Percentiles rank a stretch among this genome's conserved stretches.
phyloP scores from a whole-genome alignment of 140 eudicot species.

The Senecio squalidus region DNA sequence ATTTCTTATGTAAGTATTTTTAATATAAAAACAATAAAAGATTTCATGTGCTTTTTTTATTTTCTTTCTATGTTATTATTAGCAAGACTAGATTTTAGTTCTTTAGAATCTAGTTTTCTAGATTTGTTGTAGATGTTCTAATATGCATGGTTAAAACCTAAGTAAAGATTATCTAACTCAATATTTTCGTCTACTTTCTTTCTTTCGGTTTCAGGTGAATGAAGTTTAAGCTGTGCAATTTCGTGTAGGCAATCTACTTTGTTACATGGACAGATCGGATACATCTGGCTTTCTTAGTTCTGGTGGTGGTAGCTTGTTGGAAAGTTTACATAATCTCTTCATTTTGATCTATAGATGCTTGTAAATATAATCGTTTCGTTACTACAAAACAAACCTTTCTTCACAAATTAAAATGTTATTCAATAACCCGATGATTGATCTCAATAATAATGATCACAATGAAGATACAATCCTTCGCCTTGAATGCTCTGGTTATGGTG shows the following conservation, averaged over 20 bases:
- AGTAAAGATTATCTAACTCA: no score
- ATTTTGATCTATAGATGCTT: constrained; percentile 34
- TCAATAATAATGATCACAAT: constrained; percentile 18
- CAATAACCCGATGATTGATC: constrained; percentile 30
- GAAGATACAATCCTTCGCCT: constrained; percentile 59
- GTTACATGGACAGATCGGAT: constrained; percentile 62
- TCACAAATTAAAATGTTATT: constrained; percentile 18
- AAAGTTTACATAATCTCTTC: constrained; percentile 27
- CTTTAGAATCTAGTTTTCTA: no score
- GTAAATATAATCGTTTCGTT: constrained; percentile 6
- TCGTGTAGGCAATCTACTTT: constrained; percentile 16
- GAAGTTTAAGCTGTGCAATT: no score
- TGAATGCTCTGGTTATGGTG: constrained; percentile 52
- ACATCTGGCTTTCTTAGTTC: constrained; percentile 78
- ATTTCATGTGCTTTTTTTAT: not conserved
- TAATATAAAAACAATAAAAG: no score
- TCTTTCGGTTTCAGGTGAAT: no score
- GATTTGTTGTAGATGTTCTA: no score
- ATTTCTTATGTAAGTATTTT: not conserved
- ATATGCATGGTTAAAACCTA: no score
- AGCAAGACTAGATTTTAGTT: no score
- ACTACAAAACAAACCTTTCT: constrained; percentile 4
- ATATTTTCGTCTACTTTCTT: no score
- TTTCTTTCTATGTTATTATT: no score
- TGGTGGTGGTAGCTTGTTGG: constrained; percentile 44